Evolutionary conservation across 2,329 filamentous ascomycete genomes (phyloP).

Genomic region (Pestalotiopsis sp.): DNA sequence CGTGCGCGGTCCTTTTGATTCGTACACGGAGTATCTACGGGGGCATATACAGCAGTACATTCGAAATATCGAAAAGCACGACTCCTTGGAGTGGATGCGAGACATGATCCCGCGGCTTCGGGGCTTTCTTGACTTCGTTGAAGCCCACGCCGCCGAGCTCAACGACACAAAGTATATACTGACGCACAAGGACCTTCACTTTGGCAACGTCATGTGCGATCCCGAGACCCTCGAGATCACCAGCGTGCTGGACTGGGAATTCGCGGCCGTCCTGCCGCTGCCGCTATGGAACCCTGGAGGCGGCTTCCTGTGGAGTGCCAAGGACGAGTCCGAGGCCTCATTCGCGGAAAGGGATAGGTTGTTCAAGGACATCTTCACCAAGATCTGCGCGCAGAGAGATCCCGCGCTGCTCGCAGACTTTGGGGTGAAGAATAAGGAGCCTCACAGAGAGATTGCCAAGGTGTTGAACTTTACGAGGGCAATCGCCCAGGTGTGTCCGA

Average conservation of each 20-base stretch:
- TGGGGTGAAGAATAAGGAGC: neutral
- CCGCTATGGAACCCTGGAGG: conserved; percentile 35
- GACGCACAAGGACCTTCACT: conserved; percentile 39
- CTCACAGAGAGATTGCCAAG: neutral
- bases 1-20: conserved; percentile 24
- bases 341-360: conserved; percentile 25
- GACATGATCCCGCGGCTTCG: conserved; percentile 29
- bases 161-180: conserved; percentile 26
- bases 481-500: conserved; percentile 14
- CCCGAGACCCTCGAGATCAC: conserved; percentile 26
- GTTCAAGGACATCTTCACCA: conserved; percentile 24
- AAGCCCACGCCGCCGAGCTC: conserved; percentile 14
- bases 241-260: conserved; percentile 39
- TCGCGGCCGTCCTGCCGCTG: conserved; percentile 35
- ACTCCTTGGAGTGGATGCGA: conserved; percentile 25
- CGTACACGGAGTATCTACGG: conserved; percentile 27
- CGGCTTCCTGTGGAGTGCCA: conserved; percentile 36
- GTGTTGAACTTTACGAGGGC: conserved; percentile 3
- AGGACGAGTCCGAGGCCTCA: conserved; percentile 17
- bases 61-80: conserved; percentile 27
- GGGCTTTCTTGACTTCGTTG: conserved; percentile 20
- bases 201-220: conserved; percentile 38
- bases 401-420: neutral
- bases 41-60: conserved; percentile 28
- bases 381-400: conserved; percentile 10